A percentile compares a stretch with the other conserved stretches of the same genome.
Evolutionary conservation across 2,329 filamentous ascomycete genomes (phyloP).

Genomic region (Lachnellula suecica): DNA sequence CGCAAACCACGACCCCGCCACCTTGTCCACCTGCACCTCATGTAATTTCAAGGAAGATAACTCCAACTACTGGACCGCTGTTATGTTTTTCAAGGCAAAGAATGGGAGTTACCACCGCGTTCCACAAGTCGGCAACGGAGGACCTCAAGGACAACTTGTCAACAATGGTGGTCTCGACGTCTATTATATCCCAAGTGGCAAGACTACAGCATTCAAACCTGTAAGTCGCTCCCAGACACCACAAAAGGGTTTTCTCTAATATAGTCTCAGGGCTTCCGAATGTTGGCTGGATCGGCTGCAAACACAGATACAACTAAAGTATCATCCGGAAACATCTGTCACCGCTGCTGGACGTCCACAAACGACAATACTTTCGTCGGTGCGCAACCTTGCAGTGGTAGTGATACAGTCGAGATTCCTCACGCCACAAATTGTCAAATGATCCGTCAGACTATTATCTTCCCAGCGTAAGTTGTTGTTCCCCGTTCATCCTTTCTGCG

Average conservation of each 20-base stretch:
- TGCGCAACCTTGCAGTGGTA: constrained; percentile 52
- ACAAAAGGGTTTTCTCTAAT: constrained; percentile 19
- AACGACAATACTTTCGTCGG: constrained; percentile 56
- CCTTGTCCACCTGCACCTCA: constrained; percentile 50
- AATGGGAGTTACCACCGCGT: constrained; percentile 58
- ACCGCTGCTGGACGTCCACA: constrained; percentile 37
- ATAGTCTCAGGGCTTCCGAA: constrained; percentile 16
- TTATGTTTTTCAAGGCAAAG: constrained; percentile 44
- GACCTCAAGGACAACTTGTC: constrained; percentile 16
- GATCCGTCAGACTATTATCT: constrained; percentile 53
- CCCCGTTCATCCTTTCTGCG: no score
- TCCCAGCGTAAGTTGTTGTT: constrained; percentile 40
- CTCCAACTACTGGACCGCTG: constrained; percentile 68
- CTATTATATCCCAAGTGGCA: constrained; percentile 21
- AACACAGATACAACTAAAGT: constrained; percentile 12
- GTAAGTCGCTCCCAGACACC: constrained; percentile 40
- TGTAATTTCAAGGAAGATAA: constrained; percentile 59
- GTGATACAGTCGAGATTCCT: constrained; percentile 51
- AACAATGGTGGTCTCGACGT: constrained; percentile 22
- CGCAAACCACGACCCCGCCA: constrained; percentile 11
- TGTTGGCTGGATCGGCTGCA: constrained; percentile 22
- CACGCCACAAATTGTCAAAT: constrained; percentile 51
- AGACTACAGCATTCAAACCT: constrained; percentile 35
- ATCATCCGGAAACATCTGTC: constrained; percentile 22
- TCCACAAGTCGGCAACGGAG: constrained; percentile 49